Evolutionary conservation across 441 rosid species (phyloP).

Genomic region (Gossypium laxum): DNA sequence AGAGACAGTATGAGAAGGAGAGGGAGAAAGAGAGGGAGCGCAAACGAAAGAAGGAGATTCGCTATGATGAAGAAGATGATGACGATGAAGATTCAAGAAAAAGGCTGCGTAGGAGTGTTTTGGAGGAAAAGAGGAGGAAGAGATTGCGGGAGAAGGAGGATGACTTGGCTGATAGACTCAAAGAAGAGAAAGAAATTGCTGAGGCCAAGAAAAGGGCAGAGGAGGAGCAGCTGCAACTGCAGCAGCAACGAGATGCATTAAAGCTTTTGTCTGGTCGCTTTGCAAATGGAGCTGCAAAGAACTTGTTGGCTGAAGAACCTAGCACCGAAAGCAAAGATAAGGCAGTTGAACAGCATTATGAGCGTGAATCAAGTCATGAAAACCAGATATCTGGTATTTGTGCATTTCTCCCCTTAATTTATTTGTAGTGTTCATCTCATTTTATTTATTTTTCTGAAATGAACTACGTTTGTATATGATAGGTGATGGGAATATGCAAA

Average conservation of each 20-base stretch:
- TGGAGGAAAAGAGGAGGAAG: constrained; percentile 75
- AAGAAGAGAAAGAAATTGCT: constrained; percentile 76
- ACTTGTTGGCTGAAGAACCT: constrained; percentile 28
- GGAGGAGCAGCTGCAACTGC: constrained; percentile 56
- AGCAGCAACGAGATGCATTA: constrained; percentile 50
- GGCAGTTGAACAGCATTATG: constrained; percentile 26
- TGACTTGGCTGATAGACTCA: constrained; percentile 60
- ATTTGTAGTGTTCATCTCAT: not conserved
- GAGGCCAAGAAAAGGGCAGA: constrained; percentile 72
- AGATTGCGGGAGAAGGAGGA: constrained; percentile 72
- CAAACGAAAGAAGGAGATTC: constrained; percentile 74
- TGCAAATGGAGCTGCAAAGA: constrained; percentile 36
- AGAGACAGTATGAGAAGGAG: constrained; percentile 85
- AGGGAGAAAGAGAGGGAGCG: constrained; percentile 85
- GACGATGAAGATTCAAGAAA: constrained; percentile 76
- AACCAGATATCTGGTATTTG: constrained; percentile 24
- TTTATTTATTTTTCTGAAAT: constrained; percentile 8
- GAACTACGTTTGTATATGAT: constrained; percentile 11
- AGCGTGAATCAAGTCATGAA: constrained; percentile 28
- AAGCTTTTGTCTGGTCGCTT: constrained; percentile 42
- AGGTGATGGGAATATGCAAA: constrained; percentile 48
- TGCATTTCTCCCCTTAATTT: not conserved
- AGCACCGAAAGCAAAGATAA: constrained; percentile 32
- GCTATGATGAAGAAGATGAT: constrained; percentile 72
- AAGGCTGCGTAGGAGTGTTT: constrained; percentile 63